Conservation (phyloP, 2,329 filamentous ascomycete species). For the Fusarium verrucosum region DNA sequence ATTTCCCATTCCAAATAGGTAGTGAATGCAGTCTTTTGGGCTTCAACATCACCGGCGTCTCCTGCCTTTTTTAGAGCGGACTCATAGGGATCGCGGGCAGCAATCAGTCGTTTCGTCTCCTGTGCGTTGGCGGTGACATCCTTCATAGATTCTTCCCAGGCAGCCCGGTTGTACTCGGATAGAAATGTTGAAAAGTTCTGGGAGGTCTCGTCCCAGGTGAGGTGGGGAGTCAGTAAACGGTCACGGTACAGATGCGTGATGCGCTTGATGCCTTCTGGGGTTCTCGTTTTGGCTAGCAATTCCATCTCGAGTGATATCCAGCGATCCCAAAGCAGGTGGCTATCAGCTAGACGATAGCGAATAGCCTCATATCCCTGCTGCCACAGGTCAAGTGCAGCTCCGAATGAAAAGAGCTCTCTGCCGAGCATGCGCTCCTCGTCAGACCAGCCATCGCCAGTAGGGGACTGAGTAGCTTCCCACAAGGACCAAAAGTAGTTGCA, state of each 20-base stretch:
- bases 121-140: conserved; percentile 70
- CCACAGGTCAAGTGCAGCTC: conserved; percentile 73
- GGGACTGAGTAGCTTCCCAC: conserved; percentile 69
- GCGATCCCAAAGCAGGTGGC: conserved; percentile 80
- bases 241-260: conserved; percentile 76
- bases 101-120: conserved; percentile 69
- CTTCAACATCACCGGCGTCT: conserved; percentile 64
- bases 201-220: conserved; percentile 78
- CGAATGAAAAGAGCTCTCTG: conserved; percentile 75
- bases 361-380: conserved; percentile 76
- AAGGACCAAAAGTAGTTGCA: conserved; percentile 81
- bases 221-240: conserved; percentile 76
- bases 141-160: conserved; percentile 80
- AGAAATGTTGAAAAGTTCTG: conserved; percentile 79
- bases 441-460: conserved; percentile 63
- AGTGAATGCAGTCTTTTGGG: conserved; percentile 61
- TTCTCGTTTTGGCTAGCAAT: conserved; percentile 66
- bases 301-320: conserved; percentile 78
- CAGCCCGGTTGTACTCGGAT: conserved; percentile 73
- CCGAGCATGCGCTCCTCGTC: conserved; percentile 75
- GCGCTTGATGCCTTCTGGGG: conserved; percentile 67
- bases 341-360: conserved; percentile 78
- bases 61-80: conserved; percentile 68
- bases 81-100: conserved; percentile 73
- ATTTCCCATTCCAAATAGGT: conserved; percentile 91